Base-by-base conservation (phyloP, 768 basidiomycete species). In the Leccinum imitatum region DNA sequence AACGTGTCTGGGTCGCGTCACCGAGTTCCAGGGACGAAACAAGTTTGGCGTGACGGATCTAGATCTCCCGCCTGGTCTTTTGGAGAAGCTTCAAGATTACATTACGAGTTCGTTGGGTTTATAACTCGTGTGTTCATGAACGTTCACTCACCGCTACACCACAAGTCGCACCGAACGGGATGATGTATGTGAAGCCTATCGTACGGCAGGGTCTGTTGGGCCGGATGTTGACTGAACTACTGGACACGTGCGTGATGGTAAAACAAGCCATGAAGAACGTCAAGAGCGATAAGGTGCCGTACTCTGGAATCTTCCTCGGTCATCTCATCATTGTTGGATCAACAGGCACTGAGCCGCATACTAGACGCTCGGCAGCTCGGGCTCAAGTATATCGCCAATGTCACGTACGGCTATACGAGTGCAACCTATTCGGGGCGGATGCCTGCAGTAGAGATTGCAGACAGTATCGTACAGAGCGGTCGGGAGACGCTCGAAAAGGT, bases 381-480 rank as follows among this genome's bases (percentile, higher is more conserved):
- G 58, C 80, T 99, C 52, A 98, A 99, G 75, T 95, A 89, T 65
- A 95, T 99, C 50, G 85, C 91, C 39, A 94, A 98, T 69, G 90
- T 92, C 44, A 98, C 93, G 0, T 98, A 99, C 67, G 96, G 97
- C 0, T 98, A 99, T 70, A 98, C 96, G 0, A 83, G 90, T 60
- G 97, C 97, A 2, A 90, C 91, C 1, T 97, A 87, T 69, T 98
- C 95, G 15, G 97, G 97, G 3, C 81, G 97, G 52, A 98, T 99
- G 97, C 97, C 97, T 23, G 93, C 92, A 10, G 95, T 98, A 19
- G 95, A 98, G 72, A 93, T 99, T 44, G 97, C 97, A 0, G 97
- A 99, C 67, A 93, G 93, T 58, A 98, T 98, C 65, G 96, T 99
- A 0, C 95, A 98, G 76, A 95, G 86, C 47, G 96, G 97, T 6